A percentile compares a stretch with the other conserved stretches of the same genome.
Evolutionary conservation across 495 filamentous ascomycete species (phyloP).

Genomic region (Penicillium robsamsonii): DNA sequence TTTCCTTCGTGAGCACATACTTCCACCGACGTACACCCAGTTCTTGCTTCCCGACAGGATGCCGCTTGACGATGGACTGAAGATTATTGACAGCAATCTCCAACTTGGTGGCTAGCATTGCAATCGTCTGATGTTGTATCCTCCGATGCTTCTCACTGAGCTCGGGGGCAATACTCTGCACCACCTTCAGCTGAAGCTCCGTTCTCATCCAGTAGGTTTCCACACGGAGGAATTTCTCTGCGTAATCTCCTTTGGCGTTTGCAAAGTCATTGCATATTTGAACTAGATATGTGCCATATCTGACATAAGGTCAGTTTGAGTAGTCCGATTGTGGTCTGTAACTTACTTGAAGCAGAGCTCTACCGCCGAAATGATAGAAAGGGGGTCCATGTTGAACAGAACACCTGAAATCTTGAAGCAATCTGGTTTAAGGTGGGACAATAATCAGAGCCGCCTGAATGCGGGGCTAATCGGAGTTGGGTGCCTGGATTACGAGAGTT

Average conservation of each 20-base stretch:
- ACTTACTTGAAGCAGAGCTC: not conserved
- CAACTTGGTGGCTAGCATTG: not conserved
- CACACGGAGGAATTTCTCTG: not conserved
- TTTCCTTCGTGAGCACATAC: not conserved
- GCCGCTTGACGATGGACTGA: not conserved
- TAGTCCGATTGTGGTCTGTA: not conserved
- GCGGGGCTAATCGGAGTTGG: not conserved
- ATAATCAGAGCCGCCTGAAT: not conserved
- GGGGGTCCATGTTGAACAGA: not conserved
- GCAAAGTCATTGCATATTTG: not conserved
- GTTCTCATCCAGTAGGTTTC: not conserved
- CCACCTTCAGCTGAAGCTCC: not conserved
- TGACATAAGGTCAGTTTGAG: not conserved
- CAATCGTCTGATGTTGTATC: not conserved
- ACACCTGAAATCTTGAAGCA: not conserved
- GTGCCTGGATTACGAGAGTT: not conserved
- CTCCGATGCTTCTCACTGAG: slow-evolving; percentile 1
- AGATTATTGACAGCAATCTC: not conserved
- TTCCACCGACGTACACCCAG: not conserved
- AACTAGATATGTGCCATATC: not conserved
- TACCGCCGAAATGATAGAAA: not conserved
- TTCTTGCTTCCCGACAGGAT: not conserved
- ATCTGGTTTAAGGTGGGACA: not conserved
- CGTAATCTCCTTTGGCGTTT: not conserved
- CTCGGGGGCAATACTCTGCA: not conserved